A percentile compares a stretch with the other conserved stretches of the same genome.
Evolutionary conservation across 2,329 filamentous ascomycete genomes (phyloP).

Genomic region (Corynespora cassiicola): DNA sequence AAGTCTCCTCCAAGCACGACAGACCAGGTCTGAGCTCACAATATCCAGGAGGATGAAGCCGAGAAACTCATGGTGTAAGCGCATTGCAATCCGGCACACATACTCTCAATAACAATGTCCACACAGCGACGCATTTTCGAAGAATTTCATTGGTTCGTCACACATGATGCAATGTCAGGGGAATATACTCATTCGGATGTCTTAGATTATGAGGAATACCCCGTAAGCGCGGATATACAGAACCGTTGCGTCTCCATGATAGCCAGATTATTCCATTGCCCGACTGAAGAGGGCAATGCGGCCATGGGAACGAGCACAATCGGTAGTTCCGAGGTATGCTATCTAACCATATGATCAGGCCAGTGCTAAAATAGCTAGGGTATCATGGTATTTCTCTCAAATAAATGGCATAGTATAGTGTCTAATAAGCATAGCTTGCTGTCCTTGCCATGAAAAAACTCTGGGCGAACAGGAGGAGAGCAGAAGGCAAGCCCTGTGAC

Average conservation of each 20-base stretch:
- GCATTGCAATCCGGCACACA: slow-evolving; percentile 62
- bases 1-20: slow-evolving; percentile 53
- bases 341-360: not conserved
- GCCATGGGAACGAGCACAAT: slow-evolving; percentile 88
- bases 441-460: slow-evolving; percentile 93
- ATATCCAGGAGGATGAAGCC: slow-evolving; percentile 80
- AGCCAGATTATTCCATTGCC: slow-evolving; percentile 80
- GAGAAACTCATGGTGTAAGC: slow-evolving; percentile 87
- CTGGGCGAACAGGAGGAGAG: slow-evolving; percentile 87
- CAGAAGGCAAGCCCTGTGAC: slow-evolving; percentile 79
- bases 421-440: slow-evolving; percentile 56
- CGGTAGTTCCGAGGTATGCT: slow-evolving; percentile 88
- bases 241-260: slow-evolving; percentile 75
- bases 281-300: slow-evolving; percentile 62
- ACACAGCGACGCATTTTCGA: slow-evolving; percentile 75
- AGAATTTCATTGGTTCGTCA: slow-evolving; percentile 76
- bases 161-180: too few relatives aligned
- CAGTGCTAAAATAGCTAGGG: not conserved
- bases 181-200: too few relatives aligned
- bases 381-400: slow-evolving; percentile 3
- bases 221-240: slow-evolving; percentile 65
- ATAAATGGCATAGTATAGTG: not conserved
- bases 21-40: slow-evolving; percentile 10
- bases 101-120: slow-evolving; percentile 6
- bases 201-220: slow-evolving; percentile 56